Evolutionary conservation across 2,329 filamentous ascomycete species (phyloP).

Genomic region (Aspergillus fumigatiaffinis): DNA sequence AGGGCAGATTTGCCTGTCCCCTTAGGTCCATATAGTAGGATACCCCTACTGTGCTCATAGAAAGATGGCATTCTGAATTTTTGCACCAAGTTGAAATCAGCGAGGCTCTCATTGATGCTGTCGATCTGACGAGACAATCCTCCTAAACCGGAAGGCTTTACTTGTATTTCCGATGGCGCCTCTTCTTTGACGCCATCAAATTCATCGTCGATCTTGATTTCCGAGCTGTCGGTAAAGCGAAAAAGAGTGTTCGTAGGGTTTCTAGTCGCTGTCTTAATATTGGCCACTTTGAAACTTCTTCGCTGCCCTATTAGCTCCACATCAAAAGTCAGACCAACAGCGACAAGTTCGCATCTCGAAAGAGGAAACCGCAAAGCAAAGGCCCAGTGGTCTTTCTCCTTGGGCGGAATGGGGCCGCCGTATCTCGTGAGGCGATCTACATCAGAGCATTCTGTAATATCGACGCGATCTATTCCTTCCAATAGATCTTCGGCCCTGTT

Average conservation of each 20-base stretch:
- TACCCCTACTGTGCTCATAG: conserved; percentile 49
- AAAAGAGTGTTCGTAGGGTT: conserved; percentile 34
- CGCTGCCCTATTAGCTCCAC: conserved; percentile 53
- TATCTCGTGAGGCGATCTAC: conserved; percentile 34
- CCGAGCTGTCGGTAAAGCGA: conserved; percentile 31
- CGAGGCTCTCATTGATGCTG: conserved; percentile 64
- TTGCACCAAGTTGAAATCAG: conserved; percentile 46
- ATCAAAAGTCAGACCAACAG: conserved; percentile 68
- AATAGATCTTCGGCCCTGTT: conserved; percentile 50
- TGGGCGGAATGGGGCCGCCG: conserved; percentile 32
- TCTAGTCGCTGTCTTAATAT: conserved; percentile 50
- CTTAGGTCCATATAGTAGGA: conserved; percentile 74
- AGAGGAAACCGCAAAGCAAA: conserved; percentile 46
- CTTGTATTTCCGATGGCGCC: conserved; percentile 17
- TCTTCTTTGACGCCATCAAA: conserved; percentile 12
- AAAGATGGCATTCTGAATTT: conserved; percentile 38
- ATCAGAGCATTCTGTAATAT: conserved; percentile 57
- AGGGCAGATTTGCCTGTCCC: conserved; percentile 83
- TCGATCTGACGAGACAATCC: conserved; percentile 63
- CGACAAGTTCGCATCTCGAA: conserved; percentile 61
- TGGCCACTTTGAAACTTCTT: conserved; percentile 58
- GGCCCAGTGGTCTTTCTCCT: conserved; percentile 45
- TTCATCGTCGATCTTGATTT: conserved; percentile 29
- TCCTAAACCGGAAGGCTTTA: conserved; percentile 54
- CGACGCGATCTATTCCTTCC: conserved; percentile 55